Percentiles rank a stretch among this genome's conserved stretches.
Evolutionary conservation across 352 stramenopile species (phyloP).

Genomic region (Pythium guiyangense): DNA sequence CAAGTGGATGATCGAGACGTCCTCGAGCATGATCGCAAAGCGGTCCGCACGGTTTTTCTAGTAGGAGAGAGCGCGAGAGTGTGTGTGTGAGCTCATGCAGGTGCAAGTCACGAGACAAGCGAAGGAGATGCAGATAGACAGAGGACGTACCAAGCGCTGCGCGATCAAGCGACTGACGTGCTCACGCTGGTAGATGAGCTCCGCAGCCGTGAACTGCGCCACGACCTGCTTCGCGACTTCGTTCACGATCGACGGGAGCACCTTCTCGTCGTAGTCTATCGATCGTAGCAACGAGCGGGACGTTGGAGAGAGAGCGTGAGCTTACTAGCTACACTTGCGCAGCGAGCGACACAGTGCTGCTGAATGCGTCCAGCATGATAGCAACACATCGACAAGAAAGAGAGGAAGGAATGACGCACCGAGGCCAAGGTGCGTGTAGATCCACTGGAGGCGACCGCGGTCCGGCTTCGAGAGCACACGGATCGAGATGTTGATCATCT

Average conservation of each 20-base stretch:
- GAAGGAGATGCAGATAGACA: background rate
- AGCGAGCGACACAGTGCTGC: background rate
- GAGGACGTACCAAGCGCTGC: slow-evolving; percentile 75
- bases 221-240: slow-evolving; percentile 99
- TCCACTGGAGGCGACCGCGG: slow-evolving; percentile 91
- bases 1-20: slow-evolving; percentile 99
- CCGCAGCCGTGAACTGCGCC: slow-evolving; percentile 98
- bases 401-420: slow-evolving; percentile 28
- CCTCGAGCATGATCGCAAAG: slow-evolving; percentile 94
- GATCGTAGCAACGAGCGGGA: background rate
- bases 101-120: too few relatives aligned
- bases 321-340: too few relatives aligned
- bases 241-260: slow-evolving; percentile 99
- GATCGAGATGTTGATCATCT: slow-evolving; percentile 99
- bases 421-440: slow-evolving; percentile 94
- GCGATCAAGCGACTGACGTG: slow-evolving; percentile 94
- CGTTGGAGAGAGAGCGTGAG: too few relatives aligned
- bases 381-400: background rate
- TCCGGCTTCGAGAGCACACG: slow-evolving; percentile 98
- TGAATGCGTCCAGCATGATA: background rate
- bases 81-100: too few relatives aligned
- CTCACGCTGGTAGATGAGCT: slow-evolving; percentile 99
- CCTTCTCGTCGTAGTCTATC: slow-evolving; percentile 97
- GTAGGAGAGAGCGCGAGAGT: background rate
- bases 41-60: slow-evolving; percentile 82